Percentiles rank a stretch among this genome's conserved stretches.
phyloP scores from a whole-genome alignment of 768 basidiomycete genomes.

The Mycena epipterygia region DNA sequence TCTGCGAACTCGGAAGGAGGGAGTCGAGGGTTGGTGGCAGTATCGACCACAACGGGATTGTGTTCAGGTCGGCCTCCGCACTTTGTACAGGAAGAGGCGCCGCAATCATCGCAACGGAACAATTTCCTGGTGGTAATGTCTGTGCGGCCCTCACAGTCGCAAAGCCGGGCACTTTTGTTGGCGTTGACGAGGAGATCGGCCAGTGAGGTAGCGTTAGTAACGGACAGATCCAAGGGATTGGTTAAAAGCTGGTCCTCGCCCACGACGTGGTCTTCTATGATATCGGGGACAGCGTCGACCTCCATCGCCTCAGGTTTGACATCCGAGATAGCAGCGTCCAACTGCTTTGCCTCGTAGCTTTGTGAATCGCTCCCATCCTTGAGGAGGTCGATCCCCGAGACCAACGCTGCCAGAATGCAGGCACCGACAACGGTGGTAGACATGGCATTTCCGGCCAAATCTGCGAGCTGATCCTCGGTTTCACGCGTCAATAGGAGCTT shows the following conservation, averaged over 20 bases:
- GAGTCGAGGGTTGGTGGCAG: constrained; percentile 67
- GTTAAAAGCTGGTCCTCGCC: constrained; percentile 79
- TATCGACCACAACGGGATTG: constrained; percentile 71
- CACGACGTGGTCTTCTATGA: constrained; percentile 66
- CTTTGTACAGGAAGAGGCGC: constrained; percentile 82
- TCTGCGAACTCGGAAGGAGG: constrained; percentile 82
- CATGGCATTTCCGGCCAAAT: constrained; percentile 98
- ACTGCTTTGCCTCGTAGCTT: constrained; percentile 78
- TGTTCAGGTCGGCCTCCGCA: constrained; percentile 95
- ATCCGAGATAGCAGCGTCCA: constrained; percentile 46
- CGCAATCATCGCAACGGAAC: constrained; percentile 82
- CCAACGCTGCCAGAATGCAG: constrained; percentile 86
- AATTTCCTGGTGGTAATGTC: constrained; percentile 79
- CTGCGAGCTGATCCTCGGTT: constrained; percentile 92
- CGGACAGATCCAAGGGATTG: constrained; percentile 78
- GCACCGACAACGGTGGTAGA: constrained; percentile 96
- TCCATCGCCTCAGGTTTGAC: constrained; percentile 61
- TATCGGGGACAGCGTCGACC: constrained; percentile 53
- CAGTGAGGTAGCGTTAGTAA: constrained; percentile 62
- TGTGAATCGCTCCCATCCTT: constrained; percentile 73
- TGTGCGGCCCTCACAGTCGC: constrained; percentile 91
- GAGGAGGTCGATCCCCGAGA: constrained; percentile 75
- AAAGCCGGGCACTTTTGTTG: constrained; percentile 80
- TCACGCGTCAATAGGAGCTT: constrained; percentile 93
- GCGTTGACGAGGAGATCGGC: constrained; percentile 73